A percentile compares a stretch with the other conserved stretches of the same genome.
Evolutionary conservation across 2,329 filamentous ascomycete genomes (phyloP).

Genomic region (Akanthomyces muscarius): DNA sequence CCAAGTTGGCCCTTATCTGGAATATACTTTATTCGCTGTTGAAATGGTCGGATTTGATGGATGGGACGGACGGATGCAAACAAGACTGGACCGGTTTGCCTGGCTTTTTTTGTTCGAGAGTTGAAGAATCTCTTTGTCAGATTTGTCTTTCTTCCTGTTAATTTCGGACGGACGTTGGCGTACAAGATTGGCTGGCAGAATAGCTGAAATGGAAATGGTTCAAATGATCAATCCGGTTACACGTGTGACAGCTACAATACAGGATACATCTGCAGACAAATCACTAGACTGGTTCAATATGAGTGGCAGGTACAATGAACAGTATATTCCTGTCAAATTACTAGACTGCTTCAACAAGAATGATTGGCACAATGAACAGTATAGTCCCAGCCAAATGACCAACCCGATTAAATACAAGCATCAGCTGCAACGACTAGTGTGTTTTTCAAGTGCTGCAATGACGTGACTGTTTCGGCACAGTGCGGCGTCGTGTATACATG

Average conservation of each 20-base stretch:
- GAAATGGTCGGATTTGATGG: background rate
- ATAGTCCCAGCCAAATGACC: too few species aligned
- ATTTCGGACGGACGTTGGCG: background rate
- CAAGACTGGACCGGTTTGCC: slow-evolving; percentile 13
- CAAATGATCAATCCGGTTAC: background rate
- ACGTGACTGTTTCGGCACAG: too few species aligned
- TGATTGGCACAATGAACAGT: too few species aligned
- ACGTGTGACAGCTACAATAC: too few species aligned
- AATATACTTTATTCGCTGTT: slow-evolving; percentile 5
- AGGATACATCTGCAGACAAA: too few species aligned
- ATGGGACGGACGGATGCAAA: background rate
- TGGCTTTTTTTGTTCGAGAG: background rate
- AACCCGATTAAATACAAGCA: too few species aligned
- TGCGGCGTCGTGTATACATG: background rate
- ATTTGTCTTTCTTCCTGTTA: background rate
- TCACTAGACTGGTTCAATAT: too few species aligned
- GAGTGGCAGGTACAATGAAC: too few species aligned
- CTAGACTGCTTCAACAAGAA: too few species aligned
- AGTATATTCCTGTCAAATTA: too few species aligned
- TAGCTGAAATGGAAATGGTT: slow-evolving; percentile 2
- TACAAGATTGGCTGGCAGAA: slow-evolving; percentile 4
- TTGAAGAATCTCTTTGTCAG: background rate
- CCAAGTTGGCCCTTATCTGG: background rate
- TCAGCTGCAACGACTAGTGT: too few species aligned
- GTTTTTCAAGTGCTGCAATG: too few species aligned